Base-by-base conservation (phyloP, 176 grass and related monocot genomes). In the Tuctoria greenei region DNA sequence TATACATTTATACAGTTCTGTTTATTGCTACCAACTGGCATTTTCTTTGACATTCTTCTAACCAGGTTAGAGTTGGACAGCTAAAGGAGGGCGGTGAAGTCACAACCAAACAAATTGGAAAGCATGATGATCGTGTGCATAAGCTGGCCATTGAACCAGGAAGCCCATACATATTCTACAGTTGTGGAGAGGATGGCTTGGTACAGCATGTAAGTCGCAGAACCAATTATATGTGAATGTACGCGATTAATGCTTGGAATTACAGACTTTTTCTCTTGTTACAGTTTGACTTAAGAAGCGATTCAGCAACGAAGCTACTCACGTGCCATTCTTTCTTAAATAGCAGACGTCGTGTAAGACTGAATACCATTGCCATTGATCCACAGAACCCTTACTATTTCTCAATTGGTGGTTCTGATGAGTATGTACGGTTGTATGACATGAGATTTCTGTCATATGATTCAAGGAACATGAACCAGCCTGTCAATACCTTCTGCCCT, bases 261-360 rank as follows among this genome's bases (percentile, higher is more conserved):
- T 54, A 36, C 74, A 65, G 25, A 40, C 36, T 18, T 78, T 43
- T 11, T 82, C 74, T 72, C 59, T 43, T 43, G 44, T 77, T 76
- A 60, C 91, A 98, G 95, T 93, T 93, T 82, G 95, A 98, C 84
- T 80, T 98, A 50, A 77, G 95, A 73, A 92, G 67, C 42, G 66
- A 79, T 40, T 55, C 71, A 37, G 67, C 84, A 61, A 88, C 67
- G 18, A 91, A 92, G 63, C 82, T 98, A n/a, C 90, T 94, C 68
- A 72, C 72, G 60, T 98, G 95, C 84, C 88, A 74, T 84, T 86
- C 88, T 63, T 76, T 90, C 73, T 75, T 76, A 77, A 74, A 80
- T 60, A 84, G 80, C 45, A 79, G 83, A 26, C 79, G 67, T 14
- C 82, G 67, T 78, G 35, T 89, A 71, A 66, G 45, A 64, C 84